Evolutionary conservation across 768 basidiomycete genomes (phyloP).

Genomic region (Mycena haematopus): DNA sequence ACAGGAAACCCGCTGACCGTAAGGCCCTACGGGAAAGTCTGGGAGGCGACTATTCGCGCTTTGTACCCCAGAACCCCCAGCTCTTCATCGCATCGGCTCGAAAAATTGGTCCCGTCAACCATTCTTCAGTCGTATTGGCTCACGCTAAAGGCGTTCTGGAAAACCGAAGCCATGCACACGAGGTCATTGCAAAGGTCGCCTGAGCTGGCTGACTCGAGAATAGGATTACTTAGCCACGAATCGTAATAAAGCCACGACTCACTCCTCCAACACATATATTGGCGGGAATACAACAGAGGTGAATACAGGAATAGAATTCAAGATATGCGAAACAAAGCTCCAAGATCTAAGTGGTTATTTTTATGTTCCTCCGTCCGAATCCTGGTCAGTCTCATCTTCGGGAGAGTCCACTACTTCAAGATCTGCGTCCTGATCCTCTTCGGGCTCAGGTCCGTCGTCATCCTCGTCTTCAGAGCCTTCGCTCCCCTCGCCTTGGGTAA

Average conservation of each 20-base stretch:
- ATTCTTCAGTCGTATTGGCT: conserved; percentile 51
- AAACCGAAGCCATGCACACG: conserved; percentile 46
- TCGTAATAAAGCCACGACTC: conserved; percentile 2
- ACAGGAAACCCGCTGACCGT: conserved; percentile 26
- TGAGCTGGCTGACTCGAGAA: background rate
- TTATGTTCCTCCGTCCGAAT: conserved; percentile 25
- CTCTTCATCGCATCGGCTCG: conserved; percentile 37
- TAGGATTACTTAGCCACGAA: background rate
- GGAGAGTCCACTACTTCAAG: conserved; percentile 1
- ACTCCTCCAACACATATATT: conserved; percentile 6
- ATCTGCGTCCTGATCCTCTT: background rate
- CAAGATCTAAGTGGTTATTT: conserved; percentile 18
- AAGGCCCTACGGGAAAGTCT: conserved; percentile 41
- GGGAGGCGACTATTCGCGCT: conserved; percentile 60
- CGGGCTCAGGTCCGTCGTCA: background rate
- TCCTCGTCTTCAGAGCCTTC: conserved; percentile 4
- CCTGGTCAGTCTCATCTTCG: conserved; percentile 6
- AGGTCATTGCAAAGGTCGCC: conserved; percentile 39
- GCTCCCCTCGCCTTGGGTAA: background rate
- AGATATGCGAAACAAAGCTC: conserved; percentile 20
- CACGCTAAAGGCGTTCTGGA: conserved; percentile 46
- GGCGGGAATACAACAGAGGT: conserved; percentile 21
- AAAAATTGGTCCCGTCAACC: conserved; percentile 48
- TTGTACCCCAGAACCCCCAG: conserved; percentile 39
- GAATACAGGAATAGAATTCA: conserved; percentile 23